These are phyloP conservation scores for Ustilago shanxiensis DNA, from an alignment of 1,284 basidiomycete genomes.

Conservation along the genomic window DNA sequence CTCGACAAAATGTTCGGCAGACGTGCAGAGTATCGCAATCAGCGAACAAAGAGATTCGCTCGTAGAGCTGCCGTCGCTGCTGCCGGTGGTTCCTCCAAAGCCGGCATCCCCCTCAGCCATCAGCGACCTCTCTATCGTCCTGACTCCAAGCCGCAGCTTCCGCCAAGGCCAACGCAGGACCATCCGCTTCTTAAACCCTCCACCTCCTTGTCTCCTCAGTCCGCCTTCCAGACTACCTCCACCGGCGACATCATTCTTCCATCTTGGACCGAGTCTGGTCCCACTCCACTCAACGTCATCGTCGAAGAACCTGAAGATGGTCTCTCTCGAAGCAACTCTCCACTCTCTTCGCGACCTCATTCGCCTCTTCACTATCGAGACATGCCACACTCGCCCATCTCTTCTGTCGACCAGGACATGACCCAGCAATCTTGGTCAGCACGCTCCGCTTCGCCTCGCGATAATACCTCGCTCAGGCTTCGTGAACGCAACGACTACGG, in stretches of 20 bases:
- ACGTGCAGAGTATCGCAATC: conserved; percentile 47
- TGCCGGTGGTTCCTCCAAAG: conserved; percentile 39
- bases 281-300: conserved; percentile 49
- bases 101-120: conserved; percentile 43
- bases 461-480: conserved; percentile 38
- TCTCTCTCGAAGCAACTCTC: conserved; percentile 27
- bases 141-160: conserved; percentile 39
- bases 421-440: conserved; percentile 23
- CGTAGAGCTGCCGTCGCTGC: conserved; percentile 47
- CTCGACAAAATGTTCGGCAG: conserved; percentile 51
- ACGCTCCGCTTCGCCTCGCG: conserved; percentile 19
- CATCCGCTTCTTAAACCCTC: conserved; percentile 32
- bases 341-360: conserved; percentile 21
- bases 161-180: conserved; percentile 32
- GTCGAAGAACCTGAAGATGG: conserved; percentile 48
- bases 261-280: conserved; percentile 48
- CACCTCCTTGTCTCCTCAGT: conserved; percentile 7
- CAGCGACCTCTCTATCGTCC: conserved; percentile 46
- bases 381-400: conserved; percentile 10
- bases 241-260: conserved; percentile 50
- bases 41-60: conserved; percentile 41
- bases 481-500: conserved; percentile 37
- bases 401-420: conserved; percentile 7
- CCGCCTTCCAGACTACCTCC: conserved; percentile 28
- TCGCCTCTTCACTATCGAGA: conserved; percentile 20